phyloP scores from a whole-genome alignment of 2,329 filamentous ascomycete species.

The Allantophomopsis lycopodina region DNA sequence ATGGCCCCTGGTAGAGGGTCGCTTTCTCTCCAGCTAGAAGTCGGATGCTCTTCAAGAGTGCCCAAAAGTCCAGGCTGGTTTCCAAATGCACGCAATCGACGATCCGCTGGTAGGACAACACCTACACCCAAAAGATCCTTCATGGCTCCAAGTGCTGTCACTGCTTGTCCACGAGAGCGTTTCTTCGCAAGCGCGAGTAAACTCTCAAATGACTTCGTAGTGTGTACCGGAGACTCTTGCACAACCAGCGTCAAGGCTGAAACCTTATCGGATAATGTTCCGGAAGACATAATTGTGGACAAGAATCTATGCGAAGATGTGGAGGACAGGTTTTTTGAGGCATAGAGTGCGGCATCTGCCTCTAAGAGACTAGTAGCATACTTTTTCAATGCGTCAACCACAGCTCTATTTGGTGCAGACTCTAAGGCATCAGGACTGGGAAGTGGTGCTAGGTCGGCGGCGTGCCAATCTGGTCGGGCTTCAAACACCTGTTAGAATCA shows the following conservation, averaged over 20 bases:
- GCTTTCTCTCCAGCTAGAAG: slow-evolving; percentile 48
- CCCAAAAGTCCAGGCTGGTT: slow-evolving; percentile 66
- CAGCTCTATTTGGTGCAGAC: slow-evolving; percentile 29
- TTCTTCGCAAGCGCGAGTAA: slow-evolving; percentile 77
- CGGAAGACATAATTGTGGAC: slow-evolving; percentile 91
- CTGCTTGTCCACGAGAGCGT: slow-evolving; percentile 81
- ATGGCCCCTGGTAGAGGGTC: slow-evolving; percentile 62
- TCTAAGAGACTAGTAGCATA: slow-evolving; percentile 67
- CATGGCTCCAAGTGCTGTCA: slow-evolving; percentile 82
- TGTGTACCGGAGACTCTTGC: slow-evolving; percentile 93
- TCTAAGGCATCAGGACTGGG: slow-evolving; percentile 28
- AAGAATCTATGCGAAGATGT: slow-evolving; percentile 92
- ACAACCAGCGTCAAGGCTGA: slow-evolving; percentile 88
- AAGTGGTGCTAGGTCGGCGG: slow-evolving; percentile 38
- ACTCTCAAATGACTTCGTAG: slow-evolving; percentile 76
- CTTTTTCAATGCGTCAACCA: slow-evolving; percentile 46
- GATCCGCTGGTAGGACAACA: slow-evolving; percentile 66
- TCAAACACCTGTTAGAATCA: slow-evolving; percentile 33
- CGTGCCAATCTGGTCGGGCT: slow-evolving; percentile 56
- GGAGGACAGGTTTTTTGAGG: slow-evolving; percentile 53
- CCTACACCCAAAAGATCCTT: slow-evolving; percentile 92
- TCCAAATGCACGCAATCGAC: slow-evolving; percentile 68
- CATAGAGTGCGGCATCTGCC: slow-evolving; percentile 64
- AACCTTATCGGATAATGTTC: slow-evolving; percentile 92
- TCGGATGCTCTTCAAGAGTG: slow-evolving; percentile 47